These are phyloP conservation scores for Suillus subaureus DNA, from an alignment of 768 basidiomycete genomes.

Conservation along the genomic window DNA sequence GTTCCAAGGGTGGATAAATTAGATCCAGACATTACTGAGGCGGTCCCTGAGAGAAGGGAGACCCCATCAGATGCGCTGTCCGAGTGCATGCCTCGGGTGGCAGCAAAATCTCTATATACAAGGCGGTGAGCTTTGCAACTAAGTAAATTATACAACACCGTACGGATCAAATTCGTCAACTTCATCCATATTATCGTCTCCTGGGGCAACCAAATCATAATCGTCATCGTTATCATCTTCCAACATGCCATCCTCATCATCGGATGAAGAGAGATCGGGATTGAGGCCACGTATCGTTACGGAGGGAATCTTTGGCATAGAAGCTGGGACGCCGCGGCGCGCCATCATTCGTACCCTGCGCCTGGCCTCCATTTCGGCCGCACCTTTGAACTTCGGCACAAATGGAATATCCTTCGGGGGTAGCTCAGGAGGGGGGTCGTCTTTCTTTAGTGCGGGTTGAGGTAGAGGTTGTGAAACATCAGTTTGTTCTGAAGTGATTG, in stretches of 20 bases:
- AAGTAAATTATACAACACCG: constrained; percentile 27
- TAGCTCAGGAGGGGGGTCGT: constrained; percentile 30
- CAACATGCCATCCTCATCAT: constrained; percentile 48
- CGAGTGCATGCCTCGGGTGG: constrained; percentile 54
- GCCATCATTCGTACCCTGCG: constrained; percentile 68
- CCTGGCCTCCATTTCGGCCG: constrained; percentile 84
- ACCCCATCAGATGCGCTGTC: constrained; percentile 65
- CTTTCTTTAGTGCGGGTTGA: constrained; percentile 14
- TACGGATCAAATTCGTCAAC: constrained; percentile 83
- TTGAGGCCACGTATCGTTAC: constrained; percentile 44
- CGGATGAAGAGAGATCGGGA: constrained; percentile 51
- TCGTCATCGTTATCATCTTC: constrained; percentile 56
- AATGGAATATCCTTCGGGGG: constrained; percentile 60
- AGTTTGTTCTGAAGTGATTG: constrained; percentile 16
- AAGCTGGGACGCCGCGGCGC: constrained; percentile 44
- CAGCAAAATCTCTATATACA: constrained; percentile 68
- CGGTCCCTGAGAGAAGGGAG: constrained; percentile 58
- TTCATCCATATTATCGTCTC: constrained; percentile 57
- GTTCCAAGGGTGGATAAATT: constrained; percentile 57
- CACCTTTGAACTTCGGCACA: constrained; percentile 78
- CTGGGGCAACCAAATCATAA: constrained; percentile 51
- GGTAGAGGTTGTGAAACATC: neutral
- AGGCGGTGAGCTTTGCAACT: neutral
- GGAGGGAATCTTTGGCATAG: constrained; percentile 25
- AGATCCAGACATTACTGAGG: constrained; percentile 52